These are phyloP conservation scores for Pyronema domesticum DNA, from an alignment of 495 filamentous ascomycete genomes.

Conservation along the genomic window DNA sequence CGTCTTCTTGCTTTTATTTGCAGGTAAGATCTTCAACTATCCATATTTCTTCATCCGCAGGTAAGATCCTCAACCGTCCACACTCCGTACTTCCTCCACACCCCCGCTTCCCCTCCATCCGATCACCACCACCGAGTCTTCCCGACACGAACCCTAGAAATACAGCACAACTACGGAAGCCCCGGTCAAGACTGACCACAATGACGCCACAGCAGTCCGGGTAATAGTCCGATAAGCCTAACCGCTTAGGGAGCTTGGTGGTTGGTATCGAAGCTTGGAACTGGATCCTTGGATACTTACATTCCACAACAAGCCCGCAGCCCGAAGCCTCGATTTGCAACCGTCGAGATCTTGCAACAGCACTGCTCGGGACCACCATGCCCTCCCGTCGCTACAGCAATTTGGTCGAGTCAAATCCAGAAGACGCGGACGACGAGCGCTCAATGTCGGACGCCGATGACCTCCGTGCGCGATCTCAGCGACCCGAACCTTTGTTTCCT, in stretches of 20 bases:
- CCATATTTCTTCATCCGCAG: too few relatives aligned
- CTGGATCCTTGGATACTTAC: background rate
- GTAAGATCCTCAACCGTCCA: too few relatives aligned
- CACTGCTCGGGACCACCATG: background rate
- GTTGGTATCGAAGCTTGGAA: background rate
- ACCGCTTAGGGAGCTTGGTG: background rate
- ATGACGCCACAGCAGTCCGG: background rate
- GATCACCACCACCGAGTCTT: too few relatives aligned
- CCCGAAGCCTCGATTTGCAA: background rate
- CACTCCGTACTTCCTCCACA: too few relatives aligned
- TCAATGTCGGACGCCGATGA: constrained; percentile 31
- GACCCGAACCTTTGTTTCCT: constrained; percentile 35
- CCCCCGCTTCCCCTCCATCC: too few relatives aligned
- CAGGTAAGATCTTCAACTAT: too few relatives aligned
- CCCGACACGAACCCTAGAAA: background rate
- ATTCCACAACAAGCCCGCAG: background rate
- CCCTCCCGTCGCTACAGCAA: background rate
- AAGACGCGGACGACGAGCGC: constrained; percentile 45
- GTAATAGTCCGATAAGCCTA: background rate
- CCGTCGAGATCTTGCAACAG: background rate
- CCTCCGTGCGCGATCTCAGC: constrained; percentile 7
- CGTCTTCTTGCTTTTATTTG: too few relatives aligned
- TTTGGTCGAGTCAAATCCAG: constrained; percentile 8
- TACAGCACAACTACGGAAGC: background rate
- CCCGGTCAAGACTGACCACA: background rate